A percentile compares a stretch with the other conserved stretches of the same genome.
Conservation (phyloP, 306 rosid species). For the Gynostemma pentaphyllum region DNA sequence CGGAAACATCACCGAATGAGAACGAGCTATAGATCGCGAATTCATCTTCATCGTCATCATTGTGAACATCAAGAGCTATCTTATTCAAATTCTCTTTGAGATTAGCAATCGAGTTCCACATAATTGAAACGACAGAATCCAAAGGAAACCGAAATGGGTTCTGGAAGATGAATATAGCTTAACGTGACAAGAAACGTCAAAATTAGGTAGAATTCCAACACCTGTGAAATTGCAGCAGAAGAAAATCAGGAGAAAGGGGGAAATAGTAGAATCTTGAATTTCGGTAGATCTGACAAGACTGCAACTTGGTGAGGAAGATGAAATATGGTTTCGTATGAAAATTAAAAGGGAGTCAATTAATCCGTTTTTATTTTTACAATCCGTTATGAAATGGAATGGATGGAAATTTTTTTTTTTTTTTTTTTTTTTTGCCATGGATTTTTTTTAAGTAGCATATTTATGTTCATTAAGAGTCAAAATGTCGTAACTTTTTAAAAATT, state of each 20-base stretch:
- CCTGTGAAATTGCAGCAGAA: not conserved
- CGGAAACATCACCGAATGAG: slow-evolving; percentile 13
- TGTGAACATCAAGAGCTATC: slow-evolving; percentile 81
- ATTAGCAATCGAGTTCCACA: slow-evolving; percentile 83
- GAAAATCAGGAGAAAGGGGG: not conserved
- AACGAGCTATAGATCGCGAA: slow-evolving; percentile 24
- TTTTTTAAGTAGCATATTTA: too few relatives aligned
- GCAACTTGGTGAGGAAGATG: too few relatives aligned
- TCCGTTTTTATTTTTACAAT: too few relatives aligned
- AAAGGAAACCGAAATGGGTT: not conserved
- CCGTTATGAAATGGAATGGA: too few relatives aligned
- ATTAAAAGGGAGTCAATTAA: too few relatives aligned
- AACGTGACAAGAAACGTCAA: not conserved
- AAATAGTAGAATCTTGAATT: not conserved
- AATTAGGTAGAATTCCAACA: not conserved
- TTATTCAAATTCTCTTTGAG: slow-evolving; percentile 75
- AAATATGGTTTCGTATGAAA: too few relatives aligned
- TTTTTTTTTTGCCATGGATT: too few relatives aligned
- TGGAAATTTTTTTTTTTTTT: too few relatives aligned
- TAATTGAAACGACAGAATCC: slow-evolving; percentile 21
- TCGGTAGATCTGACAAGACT: slow-evolving; percentile 10
- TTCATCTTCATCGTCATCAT: slow-evolving; percentile 46
- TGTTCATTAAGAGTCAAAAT: too few relatives aligned
- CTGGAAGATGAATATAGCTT: not conserved
- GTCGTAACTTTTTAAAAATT: too few relatives aligned